Percentiles rank a stretch among this genome's conserved stretches.
Evolutionary conservation across 208 protist species (phyloP).

Genomic region (Trypanosoma brucei): DNA sequence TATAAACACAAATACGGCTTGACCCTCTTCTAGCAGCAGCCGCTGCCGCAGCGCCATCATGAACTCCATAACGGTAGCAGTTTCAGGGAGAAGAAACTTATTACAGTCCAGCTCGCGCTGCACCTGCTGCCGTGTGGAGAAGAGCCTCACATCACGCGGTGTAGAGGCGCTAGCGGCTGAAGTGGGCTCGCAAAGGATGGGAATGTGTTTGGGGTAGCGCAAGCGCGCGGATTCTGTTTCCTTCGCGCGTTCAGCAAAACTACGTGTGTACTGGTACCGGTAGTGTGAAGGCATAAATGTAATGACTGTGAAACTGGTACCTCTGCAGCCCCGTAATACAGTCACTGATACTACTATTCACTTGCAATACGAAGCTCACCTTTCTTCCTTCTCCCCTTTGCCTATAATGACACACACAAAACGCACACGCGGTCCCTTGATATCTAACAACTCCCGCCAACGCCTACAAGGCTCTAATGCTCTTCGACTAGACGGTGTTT

Average conservation of each 20-base stretch:
- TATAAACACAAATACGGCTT: slow-evolving; percentile 91
- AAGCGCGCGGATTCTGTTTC: slow-evolving; percentile 27
- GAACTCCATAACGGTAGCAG: slow-evolving; percentile 85
- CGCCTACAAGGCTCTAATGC: no score
- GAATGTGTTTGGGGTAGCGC: slow-evolving; percentile 70
- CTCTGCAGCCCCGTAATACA: neutral
- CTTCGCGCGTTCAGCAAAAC: slow-evolving; percentile 41
- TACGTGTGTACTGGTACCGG: slow-evolving; percentile 39
- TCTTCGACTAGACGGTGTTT: no score
- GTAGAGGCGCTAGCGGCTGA: neutral
- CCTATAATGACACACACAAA: no score
- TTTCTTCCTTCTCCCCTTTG: no score
- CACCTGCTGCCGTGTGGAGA: slow-evolving; percentile 1
- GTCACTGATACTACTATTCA: no score
- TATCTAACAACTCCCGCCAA: no score
- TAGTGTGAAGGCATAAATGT: slow-evolving; percentile 9
- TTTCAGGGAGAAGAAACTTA: slow-evolving; percentile 51
- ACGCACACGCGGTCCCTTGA: no score
- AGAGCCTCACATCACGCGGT: slow-evolving; percentile 20
- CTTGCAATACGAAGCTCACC: no score
- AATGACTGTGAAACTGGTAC: neutral
- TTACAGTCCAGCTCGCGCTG: slow-evolving; percentile 20
- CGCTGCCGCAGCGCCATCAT: slow-evolving; percentile 86
- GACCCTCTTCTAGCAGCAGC: slow-evolving; percentile 78
- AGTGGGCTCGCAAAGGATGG: slow-evolving; percentile 88